Evolutionary conservation across 345 rosid genomes (phyloP).

Genomic region (Aquilaria sinensis): DNA sequence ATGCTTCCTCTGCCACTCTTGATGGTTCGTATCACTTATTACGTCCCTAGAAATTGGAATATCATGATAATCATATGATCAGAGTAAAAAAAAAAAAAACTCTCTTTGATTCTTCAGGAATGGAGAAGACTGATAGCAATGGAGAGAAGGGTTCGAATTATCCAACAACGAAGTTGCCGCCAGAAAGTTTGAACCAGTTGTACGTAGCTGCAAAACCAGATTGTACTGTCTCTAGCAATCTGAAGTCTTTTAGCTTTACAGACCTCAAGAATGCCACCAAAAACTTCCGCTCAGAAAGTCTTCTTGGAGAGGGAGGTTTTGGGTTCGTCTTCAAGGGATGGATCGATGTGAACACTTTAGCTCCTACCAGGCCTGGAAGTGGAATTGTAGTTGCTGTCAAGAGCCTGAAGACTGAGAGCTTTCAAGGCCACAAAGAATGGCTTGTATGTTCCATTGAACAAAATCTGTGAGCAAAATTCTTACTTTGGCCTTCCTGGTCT

Average conservation of each 20-base stretch:
- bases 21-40: conserved; percentile 12
- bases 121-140: conserved; percentile 16
- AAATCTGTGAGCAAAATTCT: background rate
- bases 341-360: conserved; percentile 45
- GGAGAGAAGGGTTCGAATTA: conserved; percentile 16
- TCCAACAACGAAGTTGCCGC: conserved; percentile 10
- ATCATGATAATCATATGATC: too few relatives aligned
- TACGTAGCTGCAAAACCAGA: conserved; percentile 16
- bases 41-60: background rate
- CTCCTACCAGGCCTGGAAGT: conserved; percentile 52
- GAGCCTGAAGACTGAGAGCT: conserved; percentile 57
- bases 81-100: too few relatives aligned
- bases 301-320: conserved; percentile 68
- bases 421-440: conserved; percentile 78
- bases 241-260: conserved; percentile 45
- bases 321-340: conserved; percentile 69
- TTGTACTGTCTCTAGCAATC: conserved; percentile 23
- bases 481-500: conserved; percentile 1
- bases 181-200: conserved; percentile 19
- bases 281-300: conserved; percentile 45
- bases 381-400: conserved; percentile 58
- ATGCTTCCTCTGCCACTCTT: conserved; percentile 21
- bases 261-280: conserved; percentile 55
- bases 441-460: conserved; percentile 36
- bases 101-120: conserved; percentile 21